Base-by-base conservation (phyloP, 495 filamentous ascomycete species). In the Tuber magnatum region DNA sequence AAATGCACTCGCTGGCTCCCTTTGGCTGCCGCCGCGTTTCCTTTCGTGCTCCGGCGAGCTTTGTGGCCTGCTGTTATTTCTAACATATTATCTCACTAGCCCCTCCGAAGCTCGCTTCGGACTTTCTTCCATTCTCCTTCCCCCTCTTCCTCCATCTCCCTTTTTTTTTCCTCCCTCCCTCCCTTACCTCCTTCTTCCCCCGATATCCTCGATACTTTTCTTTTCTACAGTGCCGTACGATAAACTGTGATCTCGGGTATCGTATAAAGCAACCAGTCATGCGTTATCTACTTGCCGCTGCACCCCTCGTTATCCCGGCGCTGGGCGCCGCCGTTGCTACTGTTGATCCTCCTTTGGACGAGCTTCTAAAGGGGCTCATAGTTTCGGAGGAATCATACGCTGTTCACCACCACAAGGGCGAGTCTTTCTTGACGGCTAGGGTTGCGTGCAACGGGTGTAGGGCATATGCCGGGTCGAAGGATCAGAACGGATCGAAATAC, bases 221-320 rank as follows among this genome's bases (percentile, higher is more conserved):
- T 20, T 18, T n/a, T 12, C 56, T 20, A 18, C 32, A 18, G 18
- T 35, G 28, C 51, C 24, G 14, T 61, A 61, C 51, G n/a, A 28
- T 65, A 65, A 65, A 14, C 56, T 65, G 56, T 65, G 56, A 65
- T 65, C 56, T 35, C 28, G 28, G 56, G 28, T 65, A 35, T 65
- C 56, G 28, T 65, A 35, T 65, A 35, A 32, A 65, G 32, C 14
- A 65, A 35, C 28, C 14, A 65, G 2, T 10, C 28, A 65, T 65
- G 56, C 56, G 56, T 65, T 65, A 35, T 65, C 32, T 65, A 35
- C 28, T 77, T 38, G 76, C 78, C 70, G 43, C 44, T 10, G 32
- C 77, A 32, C 73, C 78, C 71, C 43, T 79, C 35, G 35, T 72
- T 48, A 72, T 79, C 44, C 77, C 77, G 48, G 77, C 70, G 44